Evolutionary conservation across 768 basidiomycete genomes (phyloP), one percentile per base, ranked within the genome.

Genomic region (Crepidotus variabilis): DNA sequence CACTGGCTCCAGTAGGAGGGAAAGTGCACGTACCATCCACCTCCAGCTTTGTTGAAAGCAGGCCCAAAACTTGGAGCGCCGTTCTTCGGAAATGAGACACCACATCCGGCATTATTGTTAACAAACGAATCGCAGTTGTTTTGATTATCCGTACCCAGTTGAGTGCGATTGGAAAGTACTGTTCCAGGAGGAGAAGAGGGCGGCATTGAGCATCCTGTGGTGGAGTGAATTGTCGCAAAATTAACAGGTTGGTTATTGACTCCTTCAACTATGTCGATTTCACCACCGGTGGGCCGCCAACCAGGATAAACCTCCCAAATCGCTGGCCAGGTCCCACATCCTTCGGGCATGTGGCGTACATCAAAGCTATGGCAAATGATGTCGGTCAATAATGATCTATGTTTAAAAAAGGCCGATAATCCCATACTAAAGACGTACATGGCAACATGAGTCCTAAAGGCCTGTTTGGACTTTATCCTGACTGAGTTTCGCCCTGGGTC

Each of bases 161-260:
- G 39, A 3, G 13, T 43, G 5, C 39, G 33, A n/a, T 18, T n/a
- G 2, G 34, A 33, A 48, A 21, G n/a, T n/a, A n/a, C n/a, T n/a
- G n/a, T n/a, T n/a, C n/a, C n/a, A 35, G 10, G 35, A 22, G 1
- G 6, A 39, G 28, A 33, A 22, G 7, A 57, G 20, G 56, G 22
- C 8, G 52, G 52, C 52, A 58, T 54, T 6, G 51, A 59, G 60
- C 77, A 80, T 2, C 77, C 77, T 9, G 64, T 63, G 0, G 66
- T 77, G 0, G 90, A 87, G 66, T 94, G 92, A n/a, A 94, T 71
- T 0, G 91, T 80, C 72, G 87, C 82, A 65, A 90, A 88, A 61
- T 92, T 91, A 60, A 77, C 72, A 9, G 73, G 70, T 69, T 85
- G 81, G 52, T 80, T 62, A 70, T 95, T 94, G 58, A 94, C 89